These are phyloP conservation scores for Oryza meridionalis DNA, from an alignment of 176 grass and related monocot species.

Conservation along the genomic window DNA sequence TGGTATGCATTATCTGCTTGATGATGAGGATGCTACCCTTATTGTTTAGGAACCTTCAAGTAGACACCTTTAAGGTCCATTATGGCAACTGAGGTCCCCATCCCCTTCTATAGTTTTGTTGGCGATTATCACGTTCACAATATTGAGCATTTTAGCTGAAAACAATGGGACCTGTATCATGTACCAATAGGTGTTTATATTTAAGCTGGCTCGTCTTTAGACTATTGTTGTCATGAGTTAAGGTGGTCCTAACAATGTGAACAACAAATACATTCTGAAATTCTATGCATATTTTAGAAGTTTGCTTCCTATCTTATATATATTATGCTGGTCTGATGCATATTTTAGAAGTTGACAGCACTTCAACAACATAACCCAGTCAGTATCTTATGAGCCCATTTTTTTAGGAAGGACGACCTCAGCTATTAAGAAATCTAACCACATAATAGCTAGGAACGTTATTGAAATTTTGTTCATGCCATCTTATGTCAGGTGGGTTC, in stretches of 20 bases:
- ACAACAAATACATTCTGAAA: slow-evolving; percentile 1
- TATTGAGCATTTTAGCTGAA: slow-evolving; percentile 15
- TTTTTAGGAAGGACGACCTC: slow-evolving; percentile 5
- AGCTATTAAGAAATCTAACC: slow-evolving; percentile 17
- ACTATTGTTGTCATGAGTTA: not conserved
- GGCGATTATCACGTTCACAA: not conserved
- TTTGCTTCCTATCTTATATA: slow-evolving; percentile 7
- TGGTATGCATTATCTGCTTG: slow-evolving; percentile 18
- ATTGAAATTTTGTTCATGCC: slow-evolving; percentile 40
- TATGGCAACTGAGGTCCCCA: not conserved
- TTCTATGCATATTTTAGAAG: not conserved
- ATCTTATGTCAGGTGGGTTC: slow-evolving; percentile 75
- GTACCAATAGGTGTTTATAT: not conserved
- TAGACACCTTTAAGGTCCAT: not conserved
- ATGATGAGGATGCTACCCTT: slow-evolving; percentile 27
- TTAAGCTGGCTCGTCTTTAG: slow-evolving; percentile 13
- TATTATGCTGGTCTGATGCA: not conserved
- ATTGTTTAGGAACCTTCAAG: slow-evolving; percentile 14
- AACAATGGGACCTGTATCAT: slow-evolving; percentile 16
- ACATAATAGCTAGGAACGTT: slow-evolving; percentile 18
- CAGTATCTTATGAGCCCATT: not conserved
- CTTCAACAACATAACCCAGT: not conserved
- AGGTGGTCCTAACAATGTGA: slow-evolving; percentile 6
- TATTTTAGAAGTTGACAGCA: not conserved
- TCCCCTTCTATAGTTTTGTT: not conserved